Conservation (phyloP, 1,284 basidiomycete genomes). For the Malassezia equina region DNA sequence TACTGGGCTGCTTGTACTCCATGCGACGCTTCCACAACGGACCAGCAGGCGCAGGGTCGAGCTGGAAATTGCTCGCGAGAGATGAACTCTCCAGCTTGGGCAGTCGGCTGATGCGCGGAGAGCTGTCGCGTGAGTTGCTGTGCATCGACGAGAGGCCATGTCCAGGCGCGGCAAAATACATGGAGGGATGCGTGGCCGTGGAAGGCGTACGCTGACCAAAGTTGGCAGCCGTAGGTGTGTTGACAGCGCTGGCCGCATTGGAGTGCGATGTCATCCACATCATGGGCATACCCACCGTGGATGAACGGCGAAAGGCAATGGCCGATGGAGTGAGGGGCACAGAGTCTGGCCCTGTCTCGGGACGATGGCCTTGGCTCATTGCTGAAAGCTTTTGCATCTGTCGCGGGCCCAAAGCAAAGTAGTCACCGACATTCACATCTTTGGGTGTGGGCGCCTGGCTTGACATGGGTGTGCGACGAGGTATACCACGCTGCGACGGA, state of each 20-base stretch:
- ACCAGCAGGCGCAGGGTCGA: not conserved
- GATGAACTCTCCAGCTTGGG: not conserved
- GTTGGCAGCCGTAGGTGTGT: not conserved
- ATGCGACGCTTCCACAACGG: slow-evolving; percentile 9
- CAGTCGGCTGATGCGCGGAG: not conserved
- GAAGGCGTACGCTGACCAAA: not conserved
- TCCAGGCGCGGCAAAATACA: not conserved
- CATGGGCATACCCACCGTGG: slow-evolving; percentile 5
- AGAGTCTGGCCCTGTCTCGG: not conserved
- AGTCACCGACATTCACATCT: not conserved
- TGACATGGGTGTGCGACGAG: not conserved
- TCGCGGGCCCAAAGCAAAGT: not conserved
- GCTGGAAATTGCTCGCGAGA: not conserved
- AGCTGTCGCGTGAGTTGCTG: not conserved
- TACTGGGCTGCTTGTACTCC: not conserved
- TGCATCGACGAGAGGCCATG: not conserved
- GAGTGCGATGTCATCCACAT: slow-evolving; percentile 13
- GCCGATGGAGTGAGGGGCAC: slow-evolving; percentile 3
- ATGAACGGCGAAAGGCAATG: slow-evolving; percentile 5
- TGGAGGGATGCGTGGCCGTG: not conserved
- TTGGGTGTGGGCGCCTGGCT: not conserved
- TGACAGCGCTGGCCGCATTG: not conserved
- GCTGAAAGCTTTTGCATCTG: not conserved
- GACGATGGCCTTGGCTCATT: not conserved
- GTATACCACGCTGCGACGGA: not conserved